A percentile compares a stretch with the other conserved stretches of the same genome.
Evolutionary conservation across 306 rosid species (phyloP).

Genomic region (Delonix regia): DNA sequence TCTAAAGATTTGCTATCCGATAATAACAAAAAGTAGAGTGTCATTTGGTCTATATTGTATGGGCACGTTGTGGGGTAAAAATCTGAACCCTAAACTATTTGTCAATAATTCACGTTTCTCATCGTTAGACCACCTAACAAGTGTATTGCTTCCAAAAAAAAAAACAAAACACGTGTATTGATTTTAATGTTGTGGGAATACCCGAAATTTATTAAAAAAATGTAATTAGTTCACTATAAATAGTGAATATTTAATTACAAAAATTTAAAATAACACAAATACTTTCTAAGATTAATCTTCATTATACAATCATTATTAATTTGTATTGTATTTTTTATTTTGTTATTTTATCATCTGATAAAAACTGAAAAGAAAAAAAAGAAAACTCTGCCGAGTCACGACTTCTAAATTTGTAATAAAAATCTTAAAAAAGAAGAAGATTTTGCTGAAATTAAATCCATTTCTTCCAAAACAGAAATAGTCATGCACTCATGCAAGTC

Average conservation of each 20-base stretch:
- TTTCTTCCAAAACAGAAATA: background rate
- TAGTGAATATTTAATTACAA: background rate
- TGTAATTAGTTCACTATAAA: background rate
- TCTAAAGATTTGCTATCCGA: background rate
- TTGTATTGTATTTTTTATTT: background rate
- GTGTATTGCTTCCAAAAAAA: no score
- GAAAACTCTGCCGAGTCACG: no score
- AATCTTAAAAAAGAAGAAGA: background rate
- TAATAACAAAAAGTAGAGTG: no score
- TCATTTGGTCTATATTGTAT: no score
- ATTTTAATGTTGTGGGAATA: background rate
- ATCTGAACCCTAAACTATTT: no score
- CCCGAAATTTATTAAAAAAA: background rate
- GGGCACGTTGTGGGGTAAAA: no score
- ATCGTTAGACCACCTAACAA: no score
- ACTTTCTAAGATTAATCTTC: background rate
- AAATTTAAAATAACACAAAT: background rate
- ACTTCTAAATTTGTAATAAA: background rate
- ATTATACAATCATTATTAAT: background rate
- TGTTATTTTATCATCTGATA: background rate
- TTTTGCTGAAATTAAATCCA: background rate
- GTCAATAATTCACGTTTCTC: no score
- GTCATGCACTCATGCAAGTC: conserved; percentile 37
- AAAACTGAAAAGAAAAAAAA: background rate
- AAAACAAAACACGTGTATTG: no score